phyloP scores from a whole-genome alignment of 805 yeast species.

The Candida quercuum region DNA sequence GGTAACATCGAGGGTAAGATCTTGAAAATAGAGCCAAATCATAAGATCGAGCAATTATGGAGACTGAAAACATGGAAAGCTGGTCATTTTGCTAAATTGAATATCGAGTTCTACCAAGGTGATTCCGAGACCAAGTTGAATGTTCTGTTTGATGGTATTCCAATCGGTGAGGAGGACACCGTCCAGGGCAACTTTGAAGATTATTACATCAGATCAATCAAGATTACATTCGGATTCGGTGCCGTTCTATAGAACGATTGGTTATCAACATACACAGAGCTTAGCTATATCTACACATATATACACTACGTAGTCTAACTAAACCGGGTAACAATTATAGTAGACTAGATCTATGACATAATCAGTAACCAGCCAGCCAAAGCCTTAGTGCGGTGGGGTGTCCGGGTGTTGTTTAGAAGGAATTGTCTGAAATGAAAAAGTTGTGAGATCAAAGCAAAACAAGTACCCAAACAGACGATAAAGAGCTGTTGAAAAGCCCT shows the following conservation, averaged over 20 bases:
- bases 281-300: too few species aligned
- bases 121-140: constrained; percentile 78
- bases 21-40: constrained; percentile 50
- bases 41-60: constrained; percentile 73
- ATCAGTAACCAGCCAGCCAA: too few species aligned
- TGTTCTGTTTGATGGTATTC: constrained; percentile 81
- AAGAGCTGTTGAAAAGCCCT: too few species aligned
- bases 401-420: too few species aligned
- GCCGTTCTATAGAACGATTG: constrained; percentile 80
- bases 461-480: too few species aligned
- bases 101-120: constrained; percentile 66
- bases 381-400: too few species aligned
- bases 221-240: constrained; percentile 91
- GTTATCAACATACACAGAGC: too few species aligned
- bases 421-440: too few species aligned
- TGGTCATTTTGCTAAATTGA: constrained; percentile 73
- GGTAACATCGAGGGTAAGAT: constrained; percentile 80
- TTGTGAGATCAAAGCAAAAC: too few species aligned
- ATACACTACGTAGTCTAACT: too few species aligned
- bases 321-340: too few species aligned
- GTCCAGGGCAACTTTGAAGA: constrained; percentile 83
- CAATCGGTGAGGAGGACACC: constrained; percentile 90
- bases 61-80: constrained; percentile 82
- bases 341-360: too few species aligned
- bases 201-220: constrained; percentile 84